Evolutionary conservation across 257 asterid genomes (phyloP).

Genomic region (Ehretia macrophylla): DNA sequence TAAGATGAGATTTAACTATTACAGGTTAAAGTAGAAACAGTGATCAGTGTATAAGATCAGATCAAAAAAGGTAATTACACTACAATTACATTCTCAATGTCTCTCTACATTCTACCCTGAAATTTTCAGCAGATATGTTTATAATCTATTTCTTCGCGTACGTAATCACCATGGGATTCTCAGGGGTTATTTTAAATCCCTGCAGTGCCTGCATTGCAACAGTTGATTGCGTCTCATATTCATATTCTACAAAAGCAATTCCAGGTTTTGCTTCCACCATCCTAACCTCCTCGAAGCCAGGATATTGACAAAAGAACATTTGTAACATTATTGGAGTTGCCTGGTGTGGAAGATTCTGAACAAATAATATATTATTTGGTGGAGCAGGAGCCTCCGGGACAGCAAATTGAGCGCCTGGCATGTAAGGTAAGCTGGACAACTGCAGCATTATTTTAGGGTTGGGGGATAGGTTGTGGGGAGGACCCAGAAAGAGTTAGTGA

Average conservation of each 20-base stretch:
- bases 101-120: too few relatives aligned
- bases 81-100: too few relatives aligned
- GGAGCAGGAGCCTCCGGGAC: conserved; percentile 93
- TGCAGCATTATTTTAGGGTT: too few relatives aligned
- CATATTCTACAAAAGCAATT: conserved; percentile 87
- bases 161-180: conserved; percentile 75
- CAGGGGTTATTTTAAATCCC: conserved; percentile 76
- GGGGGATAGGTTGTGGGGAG: too few relatives aligned
- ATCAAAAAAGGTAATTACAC: too few relatives aligned
- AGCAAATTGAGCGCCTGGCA: conserved; percentile 58
- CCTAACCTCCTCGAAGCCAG: conserved; percentile 92
- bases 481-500: too few relatives aligned
- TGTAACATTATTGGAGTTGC: conserved; percentile 94
- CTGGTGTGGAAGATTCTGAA: conserved; percentile 94
- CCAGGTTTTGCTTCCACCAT: conserved; percentile 98
- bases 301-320: conserved; percentile 83
- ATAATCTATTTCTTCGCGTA: conserved; percentile 79
- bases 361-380: conserved; percentile 78
- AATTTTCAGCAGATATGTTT: too few relatives aligned
- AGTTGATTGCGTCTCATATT: conserved; percentile 67
- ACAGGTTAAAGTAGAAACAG: too few relatives aligned
- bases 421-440: conserved; percentile 72
- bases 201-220: conserved; percentile 88
- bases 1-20: too few relatives aligned
- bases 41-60: too few relatives aligned